Evolutionary conservation across 345 rosid species (phyloP).

Genomic region (Draba incana): DNA sequence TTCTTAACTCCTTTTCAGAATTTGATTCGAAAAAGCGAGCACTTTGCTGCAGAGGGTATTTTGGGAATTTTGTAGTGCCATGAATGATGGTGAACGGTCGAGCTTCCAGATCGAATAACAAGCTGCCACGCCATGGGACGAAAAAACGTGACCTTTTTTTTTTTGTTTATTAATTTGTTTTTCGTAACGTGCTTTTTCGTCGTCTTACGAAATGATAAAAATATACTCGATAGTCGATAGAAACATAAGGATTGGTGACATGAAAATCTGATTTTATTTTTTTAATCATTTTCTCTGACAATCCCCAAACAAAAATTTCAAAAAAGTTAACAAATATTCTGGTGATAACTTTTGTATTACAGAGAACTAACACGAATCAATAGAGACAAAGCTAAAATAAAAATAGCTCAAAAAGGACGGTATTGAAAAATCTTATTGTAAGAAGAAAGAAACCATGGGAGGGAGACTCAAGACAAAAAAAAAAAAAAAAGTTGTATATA

Average conservation of each 20-base stretch:
- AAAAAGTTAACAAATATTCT: conserved; percentile 24
- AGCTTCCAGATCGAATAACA: conserved; percentile 18
- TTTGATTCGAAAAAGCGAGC: neutral
- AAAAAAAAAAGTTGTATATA: conserved; percentile 3
- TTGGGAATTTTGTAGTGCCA: conserved; percentile 20
- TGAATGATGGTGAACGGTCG: conserved; percentile 9
- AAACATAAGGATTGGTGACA: neutral
- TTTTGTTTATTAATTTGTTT: neutral
- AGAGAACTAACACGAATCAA: conserved; percentile 25
- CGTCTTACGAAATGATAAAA: neutral
- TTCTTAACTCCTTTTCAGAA: no score
- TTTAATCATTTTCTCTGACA: neutral
- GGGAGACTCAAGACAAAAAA: neutral
- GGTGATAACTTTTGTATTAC: conserved; percentile 24
- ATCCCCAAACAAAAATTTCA: neutral
- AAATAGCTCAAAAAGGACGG: conserved; percentile 14
- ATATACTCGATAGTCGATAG: neutral
- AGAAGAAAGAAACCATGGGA: conserved; percentile 23
- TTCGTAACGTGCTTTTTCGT: neutral
- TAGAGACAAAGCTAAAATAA: conserved; percentile 13
- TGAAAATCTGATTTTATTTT: neutral
- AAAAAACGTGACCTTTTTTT: neutral
- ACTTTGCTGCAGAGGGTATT: conserved; percentile 9
- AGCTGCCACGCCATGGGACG: conserved; percentile 10
- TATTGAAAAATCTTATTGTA: conserved; percentile 14